A percentile compares a stretch with the other conserved stretches of the same genome.
Conservation (phyloP, 345 rosid genomes). For the Ceriops decandra region DNA sequence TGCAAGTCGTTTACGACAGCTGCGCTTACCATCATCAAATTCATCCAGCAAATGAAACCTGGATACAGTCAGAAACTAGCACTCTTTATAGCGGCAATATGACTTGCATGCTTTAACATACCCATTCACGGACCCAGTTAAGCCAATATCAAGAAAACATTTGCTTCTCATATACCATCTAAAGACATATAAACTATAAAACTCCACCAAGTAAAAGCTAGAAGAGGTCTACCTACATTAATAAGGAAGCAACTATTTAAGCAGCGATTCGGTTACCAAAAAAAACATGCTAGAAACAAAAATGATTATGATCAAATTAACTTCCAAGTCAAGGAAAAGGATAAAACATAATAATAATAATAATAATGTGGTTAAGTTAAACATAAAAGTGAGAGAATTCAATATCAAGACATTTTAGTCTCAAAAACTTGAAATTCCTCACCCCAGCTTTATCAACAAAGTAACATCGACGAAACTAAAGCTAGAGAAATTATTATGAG, state of each 20-base stretch:
- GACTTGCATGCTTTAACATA: background rate
- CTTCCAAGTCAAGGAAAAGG: no score
- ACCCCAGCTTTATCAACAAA: background rate
- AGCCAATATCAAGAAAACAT: background rate
- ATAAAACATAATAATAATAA: no score
- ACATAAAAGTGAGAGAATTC: background rate
- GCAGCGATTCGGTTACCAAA: background rate
- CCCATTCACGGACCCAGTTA: background rate
- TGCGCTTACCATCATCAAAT: conserved; percentile 47
- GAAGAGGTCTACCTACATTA: background rate
- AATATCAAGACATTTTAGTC: background rate
- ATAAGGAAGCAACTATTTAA: background rate
- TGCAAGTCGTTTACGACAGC: conserved; percentile 47
- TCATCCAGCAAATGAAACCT: conserved; percentile 45
- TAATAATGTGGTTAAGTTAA: no score
- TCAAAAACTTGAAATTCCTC: background rate
- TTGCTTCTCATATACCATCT: background rate
- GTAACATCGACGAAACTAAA: background rate
- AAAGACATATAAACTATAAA: background rate
- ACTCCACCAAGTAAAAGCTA: background rate
- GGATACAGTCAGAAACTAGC: conserved; percentile 5
- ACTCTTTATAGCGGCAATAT: conserved; percentile 1
- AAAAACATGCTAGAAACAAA: background rate
- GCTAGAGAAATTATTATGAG: background rate
- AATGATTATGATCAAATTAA: no score